These are phyloP conservation scores for Sugiyamaella castrensis DNA, from an alignment of 1,139 yeast species.

Conservation along the genomic window DNA sequence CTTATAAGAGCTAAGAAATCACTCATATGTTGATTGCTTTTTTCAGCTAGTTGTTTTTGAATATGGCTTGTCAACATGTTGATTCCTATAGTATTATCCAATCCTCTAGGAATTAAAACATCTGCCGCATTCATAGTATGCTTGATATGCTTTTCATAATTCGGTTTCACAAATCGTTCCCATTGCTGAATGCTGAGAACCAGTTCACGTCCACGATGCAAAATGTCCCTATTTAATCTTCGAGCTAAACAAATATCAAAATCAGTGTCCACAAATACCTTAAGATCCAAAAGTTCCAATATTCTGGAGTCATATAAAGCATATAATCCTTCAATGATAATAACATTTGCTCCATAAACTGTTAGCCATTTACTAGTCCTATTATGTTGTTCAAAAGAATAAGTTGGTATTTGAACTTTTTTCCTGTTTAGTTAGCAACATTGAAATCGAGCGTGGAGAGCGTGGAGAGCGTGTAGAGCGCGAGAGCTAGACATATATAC, in stretches of 20 bases:
- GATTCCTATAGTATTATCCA: constrained; percentile 78
- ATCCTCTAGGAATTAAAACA: constrained; percentile 81
- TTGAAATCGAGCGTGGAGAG: constrained; percentile 36
- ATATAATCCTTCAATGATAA: constrained; percentile 87
- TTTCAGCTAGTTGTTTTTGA: constrained; percentile 62
- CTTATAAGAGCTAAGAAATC: constrained; percentile 48
- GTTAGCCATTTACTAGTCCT: constrained; percentile 67
- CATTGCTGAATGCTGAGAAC: constrained; percentile 82
- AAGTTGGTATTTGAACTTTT: constrained; percentile 75
- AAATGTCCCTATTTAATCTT: constrained; percentile 79
- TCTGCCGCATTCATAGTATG: constrained; percentile 84
- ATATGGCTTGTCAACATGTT: constrained; percentile 76
- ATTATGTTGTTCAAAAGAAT: constrained; percentile 73
- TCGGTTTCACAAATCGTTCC: constrained; percentile 89
- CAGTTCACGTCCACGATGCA: constrained; percentile 80
- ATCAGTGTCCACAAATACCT: constrained; percentile 90
- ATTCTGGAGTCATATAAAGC: constrained; percentile 73
- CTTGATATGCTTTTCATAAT: constrained; percentile 69
- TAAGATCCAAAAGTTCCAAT: constrained; percentile 74
- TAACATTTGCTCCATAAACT: constrained; percentile 93
- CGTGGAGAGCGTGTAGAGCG: too few species aligned
- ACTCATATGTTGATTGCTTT: constrained; percentile 63
- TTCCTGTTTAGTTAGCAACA: constrained; percentile 22
- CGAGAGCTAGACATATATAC: too few species aligned
- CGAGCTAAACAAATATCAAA: constrained; percentile 88